phyloP scores from a whole-genome alignment of 2,329 filamentous ascomycete species.

The Colletotrichum sp. region DNA sequence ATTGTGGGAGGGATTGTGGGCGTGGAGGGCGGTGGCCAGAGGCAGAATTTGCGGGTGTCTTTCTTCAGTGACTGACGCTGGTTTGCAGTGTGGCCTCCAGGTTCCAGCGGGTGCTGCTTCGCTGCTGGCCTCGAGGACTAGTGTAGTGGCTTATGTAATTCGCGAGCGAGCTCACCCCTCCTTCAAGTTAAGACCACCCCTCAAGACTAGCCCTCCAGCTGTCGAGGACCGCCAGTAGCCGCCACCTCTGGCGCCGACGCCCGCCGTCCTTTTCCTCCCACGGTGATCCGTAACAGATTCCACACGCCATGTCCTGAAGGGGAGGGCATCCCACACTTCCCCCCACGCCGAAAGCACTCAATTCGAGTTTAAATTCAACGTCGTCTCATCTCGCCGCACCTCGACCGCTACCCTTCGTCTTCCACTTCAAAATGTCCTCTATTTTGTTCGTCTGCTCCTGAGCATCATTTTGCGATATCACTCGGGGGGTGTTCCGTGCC shows the following conservation, averaged over 20 bases:
- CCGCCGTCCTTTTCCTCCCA: not conserved
- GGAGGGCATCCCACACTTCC: conserved; percentile 19
- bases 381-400: conserved; percentile 19
- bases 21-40: conserved; percentile 36
- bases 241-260: not conserved
- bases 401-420: not conserved
- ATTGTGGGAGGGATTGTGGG: conserved; percentile 51
- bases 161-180: not conserved
- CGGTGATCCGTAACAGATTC: conserved; percentile 17
- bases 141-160: not conserved
- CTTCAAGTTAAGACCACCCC: not conserved
- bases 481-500: conserved; percentile 11
- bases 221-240: not conserved
- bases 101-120: not conserved
- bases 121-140: not conserved
- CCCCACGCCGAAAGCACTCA: conserved; percentile 22
- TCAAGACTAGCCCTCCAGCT: not conserved
- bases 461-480: conserved; percentile 23
- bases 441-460: conserved; percentile 7
- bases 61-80: not conserved
- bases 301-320: conserved; percentile 12
- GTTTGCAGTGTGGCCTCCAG: not conserved
- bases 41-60: conserved; percentile 36
- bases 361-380: conserved; percentile 25
- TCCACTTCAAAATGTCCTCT: not conserved